Percentiles rank a stretch among this genome's conserved stretches.
phyloP scores from a whole-genome alignment of 192 early-diverging fungal species.

The Mycoemilia scoparia region DNA sequence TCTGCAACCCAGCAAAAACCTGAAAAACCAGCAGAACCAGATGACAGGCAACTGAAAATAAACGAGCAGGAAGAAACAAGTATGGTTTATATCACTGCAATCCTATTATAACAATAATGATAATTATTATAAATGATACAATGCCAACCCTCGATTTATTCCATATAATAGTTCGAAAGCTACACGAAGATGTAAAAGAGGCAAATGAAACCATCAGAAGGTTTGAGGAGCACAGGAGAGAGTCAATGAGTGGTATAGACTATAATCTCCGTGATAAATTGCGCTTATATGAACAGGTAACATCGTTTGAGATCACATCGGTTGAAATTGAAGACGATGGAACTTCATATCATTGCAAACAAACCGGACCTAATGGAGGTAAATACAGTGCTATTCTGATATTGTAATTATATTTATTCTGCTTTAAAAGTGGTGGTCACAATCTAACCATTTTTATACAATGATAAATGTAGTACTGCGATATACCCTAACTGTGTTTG shows the following conservation, averaged over 20 bases:
- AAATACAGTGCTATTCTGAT: too few relatives aligned
- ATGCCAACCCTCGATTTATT: too few relatives aligned
- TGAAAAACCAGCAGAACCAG: constrained; percentile 11
- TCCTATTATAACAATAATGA: too few relatives aligned
- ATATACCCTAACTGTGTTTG: constrained; percentile 20
- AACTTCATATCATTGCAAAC: constrained; percentile 20
- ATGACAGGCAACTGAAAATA: constrained; percentile 14
- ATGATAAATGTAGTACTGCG: too few relatives aligned
- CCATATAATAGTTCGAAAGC: too few relatives aligned
- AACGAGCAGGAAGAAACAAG: constrained; percentile 18
- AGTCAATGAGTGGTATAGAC: constrained; percentile 21
- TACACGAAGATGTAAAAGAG: too few relatives aligned
- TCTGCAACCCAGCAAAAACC: constrained; percentile 12
- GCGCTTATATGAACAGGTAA: constrained; percentile 15
- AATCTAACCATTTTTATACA: too few relatives aligned
- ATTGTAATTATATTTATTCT: too few relatives aligned
- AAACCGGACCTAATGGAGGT: constrained; percentile 10
- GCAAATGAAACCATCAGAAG: constrained; percentile 15
- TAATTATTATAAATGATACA: too few relatives aligned
- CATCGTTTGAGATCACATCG: constrained; percentile 15
- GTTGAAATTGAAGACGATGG: constrained; percentile 24
- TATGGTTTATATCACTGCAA: too few relatives aligned
- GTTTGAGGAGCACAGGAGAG: constrained; percentile 20
- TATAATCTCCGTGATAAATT: constrained; percentile 25
- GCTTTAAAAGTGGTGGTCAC: too few relatives aligned